A percentile compares a stretch with the other conserved stretches of the same genome.
phyloP scores from a whole-genome alignment of 225 moss, liverwort and hornwort species.

The Neckera pumila region DNA sequence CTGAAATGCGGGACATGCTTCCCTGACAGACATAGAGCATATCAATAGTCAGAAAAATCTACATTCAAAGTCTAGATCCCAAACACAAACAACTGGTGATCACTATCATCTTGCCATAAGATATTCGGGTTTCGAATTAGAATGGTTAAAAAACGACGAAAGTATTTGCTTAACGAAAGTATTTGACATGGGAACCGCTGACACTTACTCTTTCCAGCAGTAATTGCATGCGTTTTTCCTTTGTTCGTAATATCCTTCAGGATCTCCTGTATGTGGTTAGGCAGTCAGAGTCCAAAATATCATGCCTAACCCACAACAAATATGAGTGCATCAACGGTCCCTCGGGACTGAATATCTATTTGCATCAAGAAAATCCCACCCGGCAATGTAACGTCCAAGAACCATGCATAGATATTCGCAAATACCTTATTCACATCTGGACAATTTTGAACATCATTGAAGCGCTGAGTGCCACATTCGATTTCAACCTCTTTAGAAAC shows the following conservation, averaged over 20 bases:
- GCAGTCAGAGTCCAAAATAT: background rate
- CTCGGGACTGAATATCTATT: background rate
- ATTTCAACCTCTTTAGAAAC: background rate
- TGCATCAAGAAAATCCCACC: background rate
- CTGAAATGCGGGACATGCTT: conserved; percentile 38
- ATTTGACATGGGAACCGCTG: background rate
- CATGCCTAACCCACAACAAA: background rate
- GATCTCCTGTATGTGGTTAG: conserved; percentile 4
- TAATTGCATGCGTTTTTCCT: background rate
- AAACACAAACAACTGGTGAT: background rate
- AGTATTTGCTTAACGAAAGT: background rate
- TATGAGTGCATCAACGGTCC: background rate
- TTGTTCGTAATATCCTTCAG: conserved; percentile 19
- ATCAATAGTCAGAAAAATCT: background rate
- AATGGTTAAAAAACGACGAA: background rate
- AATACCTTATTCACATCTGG: conserved; percentile 14
- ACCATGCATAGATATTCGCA: background rate
- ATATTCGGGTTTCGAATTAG: background rate
- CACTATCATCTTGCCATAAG: background rate
- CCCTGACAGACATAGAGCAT: conserved; percentile 11
- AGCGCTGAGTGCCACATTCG: background rate
- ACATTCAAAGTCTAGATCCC: background rate
- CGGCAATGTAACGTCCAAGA: background rate
- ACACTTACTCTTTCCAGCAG: conserved; percentile 43
- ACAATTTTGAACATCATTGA: background rate